A percentile compares a stretch with the other conserved stretches of the same genome.
These are phyloP conservation scores for Aciculosporium take DNA, from an alignment of 2,329 filamentous ascomycete species.

Conservation along the genomic window DNA sequence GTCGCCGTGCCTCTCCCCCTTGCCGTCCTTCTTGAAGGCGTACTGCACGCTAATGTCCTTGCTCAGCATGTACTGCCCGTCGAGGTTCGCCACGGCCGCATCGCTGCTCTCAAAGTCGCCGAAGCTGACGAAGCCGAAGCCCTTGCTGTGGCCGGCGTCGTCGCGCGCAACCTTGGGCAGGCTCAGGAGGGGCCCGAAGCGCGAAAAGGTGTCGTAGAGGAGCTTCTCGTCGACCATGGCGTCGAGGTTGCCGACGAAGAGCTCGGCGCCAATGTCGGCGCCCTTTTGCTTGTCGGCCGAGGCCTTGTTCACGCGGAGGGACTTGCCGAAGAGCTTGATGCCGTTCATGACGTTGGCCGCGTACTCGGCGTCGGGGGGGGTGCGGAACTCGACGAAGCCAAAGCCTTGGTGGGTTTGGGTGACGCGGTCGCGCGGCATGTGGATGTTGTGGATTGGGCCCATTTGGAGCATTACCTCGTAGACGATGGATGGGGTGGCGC, in stretches of 20 bases:
- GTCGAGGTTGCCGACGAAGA: conserved; percentile 94
- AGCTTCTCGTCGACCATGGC: conserved; percentile 90
- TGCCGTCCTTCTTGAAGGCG: conserved; percentile 98
- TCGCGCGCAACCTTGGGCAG: conserved; percentile 88
- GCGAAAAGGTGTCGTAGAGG: conserved; percentile 83
- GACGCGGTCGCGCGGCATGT: conserved; percentile 94
- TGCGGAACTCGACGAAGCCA: conserved; percentile 97
- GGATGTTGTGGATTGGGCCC: conserved; percentile 93
- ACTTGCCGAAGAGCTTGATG: conserved; percentile 83
- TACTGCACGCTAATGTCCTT: conserved; percentile 96
- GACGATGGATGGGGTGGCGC: conserved; percentile 75
- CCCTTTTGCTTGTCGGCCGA: conserved; percentile 86
- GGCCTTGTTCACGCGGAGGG: conserved; percentile 89
- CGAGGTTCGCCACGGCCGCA: conserved; percentile 80
- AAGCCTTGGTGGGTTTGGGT: conserved; percentile 95
- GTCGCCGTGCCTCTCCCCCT: conserved; percentile 91
- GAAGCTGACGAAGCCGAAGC: conserved; percentile 92
- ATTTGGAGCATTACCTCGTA: conserved; percentile 99
- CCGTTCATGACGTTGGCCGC: conserved; percentile 94
- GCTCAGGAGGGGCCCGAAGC: conserved; percentile 74
- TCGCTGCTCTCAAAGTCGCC: conserved; percentile 89
- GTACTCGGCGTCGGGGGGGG: conserved; percentile 91
- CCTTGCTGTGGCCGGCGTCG: conserved; percentile 76
- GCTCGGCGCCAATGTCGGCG: conserved; percentile 86
- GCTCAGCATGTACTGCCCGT: conserved; percentile 92